A percentile compares a stretch with the other conserved stretches of the same genome.
phyloP scores from a whole-genome alignment of 23 red algal species.

The Gracilaria vermiculophylla region DNA sequence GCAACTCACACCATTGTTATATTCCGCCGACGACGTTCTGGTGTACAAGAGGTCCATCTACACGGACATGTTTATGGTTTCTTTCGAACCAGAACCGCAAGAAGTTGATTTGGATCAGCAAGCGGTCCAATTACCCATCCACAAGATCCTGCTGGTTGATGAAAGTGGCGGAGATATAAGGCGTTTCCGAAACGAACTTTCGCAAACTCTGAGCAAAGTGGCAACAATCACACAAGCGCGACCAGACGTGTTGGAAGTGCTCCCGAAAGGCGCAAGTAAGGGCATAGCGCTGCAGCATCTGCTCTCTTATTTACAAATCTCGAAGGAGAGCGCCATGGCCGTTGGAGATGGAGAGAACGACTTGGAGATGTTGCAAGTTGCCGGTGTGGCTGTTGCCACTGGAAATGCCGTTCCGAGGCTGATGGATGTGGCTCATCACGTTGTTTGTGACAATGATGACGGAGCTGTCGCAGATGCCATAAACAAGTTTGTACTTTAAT shows the following conservation, averaged over 20 bases:
- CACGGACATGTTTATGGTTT: slow-evolving; percentile 66
- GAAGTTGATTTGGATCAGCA: slow-evolving; percentile 20
- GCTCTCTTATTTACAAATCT: slow-evolving; percentile 33
- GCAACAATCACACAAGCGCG: slow-evolving; percentile 68
- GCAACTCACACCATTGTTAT: slow-evolving; percentile 55
- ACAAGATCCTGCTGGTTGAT: slow-evolving; percentile 79
- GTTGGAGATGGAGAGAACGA: slow-evolving; percentile 94
- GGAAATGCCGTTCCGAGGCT: slow-evolving; percentile 70
- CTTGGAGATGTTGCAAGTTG: slow-evolving; percentile 71
- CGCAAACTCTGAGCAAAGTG: slow-evolving; percentile 22
- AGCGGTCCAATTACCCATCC: slow-evolving; percentile 5
- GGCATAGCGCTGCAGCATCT: slow-evolving; percentile 56
- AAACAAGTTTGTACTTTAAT: slow-evolving; percentile 62
- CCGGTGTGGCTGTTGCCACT: slow-evolving; percentile 65
- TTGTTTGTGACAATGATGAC: slow-evolving; percentile 64
- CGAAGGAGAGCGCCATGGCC: slow-evolving; percentile 54
- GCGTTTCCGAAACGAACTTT: slow-evolving; percentile 24
- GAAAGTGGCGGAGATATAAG: slow-evolving; percentile 36
- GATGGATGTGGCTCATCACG: slow-evolving; percentile 59
- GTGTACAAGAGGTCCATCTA: slow-evolving; percentile 48
- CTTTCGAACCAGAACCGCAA: slow-evolving; percentile 73
- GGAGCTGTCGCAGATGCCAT: slow-evolving; percentile 79
- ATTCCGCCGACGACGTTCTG: slow-evolving; percentile 66
- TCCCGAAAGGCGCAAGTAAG: slow-evolving; percentile 77
- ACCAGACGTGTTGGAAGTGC: slow-evolving; percentile 81